Percentiles rank a stretch among this genome's conserved stretches.
phyloP scores from a whole-genome alignment of 2,329 filamentous ascomycete genomes.

The Colletotrichum tropicicola region DNA sequence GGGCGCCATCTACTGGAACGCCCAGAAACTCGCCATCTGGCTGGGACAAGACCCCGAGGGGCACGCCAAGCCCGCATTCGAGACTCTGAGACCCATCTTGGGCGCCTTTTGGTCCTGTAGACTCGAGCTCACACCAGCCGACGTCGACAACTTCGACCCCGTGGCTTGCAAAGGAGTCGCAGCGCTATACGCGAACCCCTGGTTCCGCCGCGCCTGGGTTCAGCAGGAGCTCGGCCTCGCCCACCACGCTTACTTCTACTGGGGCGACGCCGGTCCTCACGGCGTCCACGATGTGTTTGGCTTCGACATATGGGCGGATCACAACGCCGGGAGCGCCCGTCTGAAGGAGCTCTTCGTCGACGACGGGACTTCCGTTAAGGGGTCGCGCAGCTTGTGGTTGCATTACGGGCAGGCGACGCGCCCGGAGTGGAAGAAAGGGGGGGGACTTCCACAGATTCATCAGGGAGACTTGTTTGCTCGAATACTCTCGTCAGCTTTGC shows the following conservation, averaged over 20 bases:
- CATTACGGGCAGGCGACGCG: not conserved
- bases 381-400: not conserved
- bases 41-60: constrained; percentile 33
- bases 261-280: not conserved
- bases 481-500: not conserved
- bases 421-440: not conserved
- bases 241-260: not conserved
- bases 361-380: not conserved
- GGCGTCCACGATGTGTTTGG: not conserved
- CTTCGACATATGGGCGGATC: not conserved
- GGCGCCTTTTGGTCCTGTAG: not conserved
- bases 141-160: not conserved
- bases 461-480: not conserved
- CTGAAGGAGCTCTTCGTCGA: not conserved
- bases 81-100: not conserved
- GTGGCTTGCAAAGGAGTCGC: not conserved
- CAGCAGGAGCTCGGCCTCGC: not conserved
- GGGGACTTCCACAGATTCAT: not conserved
- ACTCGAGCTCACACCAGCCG: not conserved
- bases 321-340: not conserved
- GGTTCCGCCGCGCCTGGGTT: not conserved
- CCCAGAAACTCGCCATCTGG: constrained; percentile 44
- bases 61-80: not conserved
- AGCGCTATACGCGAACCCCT: not conserved
- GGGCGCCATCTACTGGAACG: constrained; percentile 45